A percentile compares a stretch with the other conserved stretches of the same genome.
Conservation (phyloP, 75 land plant species). For the Larix kaempferi region DNA sequence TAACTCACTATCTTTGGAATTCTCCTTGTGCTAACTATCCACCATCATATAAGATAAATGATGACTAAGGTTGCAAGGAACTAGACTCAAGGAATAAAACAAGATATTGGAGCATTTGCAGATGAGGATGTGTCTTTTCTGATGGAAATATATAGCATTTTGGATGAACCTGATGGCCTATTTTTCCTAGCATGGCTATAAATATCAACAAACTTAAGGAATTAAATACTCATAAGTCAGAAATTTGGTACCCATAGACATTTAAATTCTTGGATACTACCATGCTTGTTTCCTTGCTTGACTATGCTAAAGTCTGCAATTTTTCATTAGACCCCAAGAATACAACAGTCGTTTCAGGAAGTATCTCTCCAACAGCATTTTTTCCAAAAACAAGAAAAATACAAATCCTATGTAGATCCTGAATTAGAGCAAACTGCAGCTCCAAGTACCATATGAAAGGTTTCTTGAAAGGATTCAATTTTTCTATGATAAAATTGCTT, state of each 20-base stretch:
- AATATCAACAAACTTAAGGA: too few relatives aligned
- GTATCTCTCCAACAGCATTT: conserved; percentile 6
- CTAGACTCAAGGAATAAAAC: too few relatives aligned
- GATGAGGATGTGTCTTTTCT: too few relatives aligned
- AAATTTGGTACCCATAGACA: conserved; percentile 40
- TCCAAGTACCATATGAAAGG: conserved; percentile 55
- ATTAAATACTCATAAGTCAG: too few relatives aligned
- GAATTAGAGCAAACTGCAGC: conserved; percentile 62
- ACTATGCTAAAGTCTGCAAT: not conserved
- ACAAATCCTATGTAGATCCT: conserved; percentile 51
- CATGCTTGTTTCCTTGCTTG: conserved; percentile 8
- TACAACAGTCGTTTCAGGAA: not conserved
- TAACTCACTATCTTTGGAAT: too few relatives aligned
- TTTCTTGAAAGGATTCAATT: conserved; percentile 65
- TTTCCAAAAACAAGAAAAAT: conserved; percentile 37
- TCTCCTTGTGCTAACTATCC: too few relatives aligned
- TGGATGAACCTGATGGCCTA: too few relatives aligned
- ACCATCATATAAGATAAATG: too few relatives aligned
- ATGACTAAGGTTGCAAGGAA: too few relatives aligned
- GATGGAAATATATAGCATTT: too few relatives aligned
- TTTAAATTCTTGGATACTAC: conserved; percentile 25
- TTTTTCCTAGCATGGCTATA: too few relatives aligned
- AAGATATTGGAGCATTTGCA: too few relatives aligned
- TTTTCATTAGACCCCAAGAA: not conserved
- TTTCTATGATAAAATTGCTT: conserved; percentile 47